Evolutionary conservation across 2,329 filamentous ascomycete genomes (phyloP).

Genomic region (Verticillium dahliae): DNA sequence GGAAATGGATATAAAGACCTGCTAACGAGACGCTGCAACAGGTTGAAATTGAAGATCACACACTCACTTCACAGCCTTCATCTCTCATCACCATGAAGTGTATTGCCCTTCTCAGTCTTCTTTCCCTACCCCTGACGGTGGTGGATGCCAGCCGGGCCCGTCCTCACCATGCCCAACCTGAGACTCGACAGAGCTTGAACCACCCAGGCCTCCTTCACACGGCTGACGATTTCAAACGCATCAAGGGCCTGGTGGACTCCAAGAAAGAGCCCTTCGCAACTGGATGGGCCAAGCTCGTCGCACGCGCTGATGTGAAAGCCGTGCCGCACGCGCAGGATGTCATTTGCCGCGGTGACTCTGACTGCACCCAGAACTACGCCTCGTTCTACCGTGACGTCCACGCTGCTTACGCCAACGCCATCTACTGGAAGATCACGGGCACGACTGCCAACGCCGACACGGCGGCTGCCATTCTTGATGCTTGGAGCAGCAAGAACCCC

Average conservation of each 20-base stretch:
- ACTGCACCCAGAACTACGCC: constrained; percentile 24
- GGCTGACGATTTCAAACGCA: constrained; percentile 27
- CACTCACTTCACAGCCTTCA: background rate
- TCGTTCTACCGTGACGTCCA: constrained; percentile 31
- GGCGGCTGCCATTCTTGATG: constrained; percentile 27
- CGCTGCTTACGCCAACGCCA: constrained; percentile 28
- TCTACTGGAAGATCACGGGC: constrained; percentile 32
- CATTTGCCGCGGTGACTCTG: constrained; percentile 25
- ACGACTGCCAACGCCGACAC: constrained; percentile 27
- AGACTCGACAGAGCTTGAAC: background rate
- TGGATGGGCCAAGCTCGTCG: constrained; percentile 24
- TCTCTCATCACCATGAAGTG: background rate
- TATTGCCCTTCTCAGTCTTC: background rate
- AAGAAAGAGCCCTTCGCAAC: constrained; percentile 26
- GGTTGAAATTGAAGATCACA: background rate
- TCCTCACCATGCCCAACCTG: background rate
- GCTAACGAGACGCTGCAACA: background rate
- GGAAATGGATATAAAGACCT: background rate
- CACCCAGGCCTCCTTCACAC: constrained; percentile 23
- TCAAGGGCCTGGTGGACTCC: constrained; percentile 26
- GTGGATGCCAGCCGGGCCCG: background rate
- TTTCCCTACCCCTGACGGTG: background rate
- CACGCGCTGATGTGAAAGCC: constrained; percentile 22
- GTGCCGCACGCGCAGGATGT: constrained; percentile 17
- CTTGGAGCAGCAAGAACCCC: constrained; percentile 27